Conservation (phyloP, 306 rosid genomes). For the Prunus padus region DNA sequence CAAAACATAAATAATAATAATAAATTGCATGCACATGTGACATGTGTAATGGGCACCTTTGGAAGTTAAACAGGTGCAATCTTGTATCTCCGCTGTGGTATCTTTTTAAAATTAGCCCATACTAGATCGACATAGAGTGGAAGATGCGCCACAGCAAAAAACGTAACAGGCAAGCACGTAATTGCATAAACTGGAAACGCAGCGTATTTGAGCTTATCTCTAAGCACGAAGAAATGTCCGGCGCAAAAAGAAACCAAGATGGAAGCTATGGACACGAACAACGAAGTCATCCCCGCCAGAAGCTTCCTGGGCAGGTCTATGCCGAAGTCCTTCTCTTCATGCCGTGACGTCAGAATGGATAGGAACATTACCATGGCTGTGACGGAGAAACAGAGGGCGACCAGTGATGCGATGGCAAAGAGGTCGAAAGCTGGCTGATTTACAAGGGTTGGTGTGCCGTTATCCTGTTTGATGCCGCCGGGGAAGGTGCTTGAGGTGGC, state of each 20-base stretch:
- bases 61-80: conserved; percentile 28
- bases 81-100: background rate
- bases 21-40: too few species aligned
- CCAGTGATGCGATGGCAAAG: conserved; percentile 34
- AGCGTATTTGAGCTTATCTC: conserved; percentile 21
- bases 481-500: conserved; percentile 34
- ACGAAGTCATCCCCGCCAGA: conserved; percentile 38
- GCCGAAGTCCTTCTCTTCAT: conserved; percentile 40
- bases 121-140: conserved; percentile 46
- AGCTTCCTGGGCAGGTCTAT: conserved; percentile 39
- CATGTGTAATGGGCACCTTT: too few species aligned
- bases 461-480: conserved; percentile 5
- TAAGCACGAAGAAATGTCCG: conserved; percentile 42
- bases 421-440: conserved; percentile 30
- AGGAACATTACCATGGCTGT: conserved; percentile 53
- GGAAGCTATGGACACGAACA: conserved; percentile 44
- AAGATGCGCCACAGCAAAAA: conserved; percentile 47
- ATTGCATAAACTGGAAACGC: conserved; percentile 33
- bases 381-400: conserved; percentile 51
- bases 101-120: conserved; percentile 27
- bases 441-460: conserved; percentile 32
- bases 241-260: conserved; percentile 48
- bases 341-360: conserved; percentile 43
- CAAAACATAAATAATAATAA: too few species aligned
- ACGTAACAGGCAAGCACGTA: conserved; percentile 37